Percentiles rank a stretch among this genome's conserved stretches.
These are phyloP conservation scores for Penicillium antarcticum DNA, from an alignment of 495 filamentous ascomycete species.

Conservation along the genomic window DNA sequence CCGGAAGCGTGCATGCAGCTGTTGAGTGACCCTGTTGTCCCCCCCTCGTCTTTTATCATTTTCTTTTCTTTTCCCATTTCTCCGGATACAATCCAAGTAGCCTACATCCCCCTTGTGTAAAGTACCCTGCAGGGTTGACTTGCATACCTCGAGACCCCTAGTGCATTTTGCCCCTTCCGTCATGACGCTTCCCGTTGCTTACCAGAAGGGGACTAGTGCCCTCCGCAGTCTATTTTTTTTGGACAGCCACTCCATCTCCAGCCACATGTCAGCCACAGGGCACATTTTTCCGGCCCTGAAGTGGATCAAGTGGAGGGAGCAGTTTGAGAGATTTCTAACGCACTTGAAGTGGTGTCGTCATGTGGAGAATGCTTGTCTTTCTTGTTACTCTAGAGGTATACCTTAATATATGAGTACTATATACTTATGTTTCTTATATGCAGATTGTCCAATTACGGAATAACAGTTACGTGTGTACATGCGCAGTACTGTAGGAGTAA, in stretches of 20 bases:
- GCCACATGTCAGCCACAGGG: not conserved
- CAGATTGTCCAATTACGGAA: too few relatives aligned
- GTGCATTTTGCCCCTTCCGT: constrained; percentile 37
- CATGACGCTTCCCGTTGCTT: constrained; percentile 22
- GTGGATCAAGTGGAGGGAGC: too few relatives aligned
- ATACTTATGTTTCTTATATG: too few relatives aligned
- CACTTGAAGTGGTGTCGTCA: too few relatives aligned
- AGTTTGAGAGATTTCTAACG: too few relatives aligned
- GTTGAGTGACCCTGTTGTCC: constrained; percentile 12
- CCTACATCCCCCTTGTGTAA: constrained; percentile 1
- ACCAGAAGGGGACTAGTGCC: constrained; percentile 8
- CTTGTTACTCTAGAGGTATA: too few relatives aligned
- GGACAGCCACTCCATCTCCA: not conserved
- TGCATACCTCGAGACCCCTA: constrained; percentile 18
- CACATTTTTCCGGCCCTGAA: too few relatives aligned
- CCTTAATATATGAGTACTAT: too few relatives aligned
- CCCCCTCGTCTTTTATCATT: not conserved
- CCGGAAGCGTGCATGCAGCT: constrained; percentile 20
- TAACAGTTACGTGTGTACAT: too few relatives aligned
- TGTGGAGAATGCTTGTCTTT: too few relatives aligned
- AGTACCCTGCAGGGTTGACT: constrained; percentile 19
- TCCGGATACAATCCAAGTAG: constrained; percentile 1
- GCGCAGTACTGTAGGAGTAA: too few relatives aligned
- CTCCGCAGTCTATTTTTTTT: constrained; percentile 9
- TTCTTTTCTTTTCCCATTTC: constrained; percentile 5